Base-by-base conservation (phyloP, 2,329 filamentous ascomycete genomes). In the Orbilia quercus region DNA sequence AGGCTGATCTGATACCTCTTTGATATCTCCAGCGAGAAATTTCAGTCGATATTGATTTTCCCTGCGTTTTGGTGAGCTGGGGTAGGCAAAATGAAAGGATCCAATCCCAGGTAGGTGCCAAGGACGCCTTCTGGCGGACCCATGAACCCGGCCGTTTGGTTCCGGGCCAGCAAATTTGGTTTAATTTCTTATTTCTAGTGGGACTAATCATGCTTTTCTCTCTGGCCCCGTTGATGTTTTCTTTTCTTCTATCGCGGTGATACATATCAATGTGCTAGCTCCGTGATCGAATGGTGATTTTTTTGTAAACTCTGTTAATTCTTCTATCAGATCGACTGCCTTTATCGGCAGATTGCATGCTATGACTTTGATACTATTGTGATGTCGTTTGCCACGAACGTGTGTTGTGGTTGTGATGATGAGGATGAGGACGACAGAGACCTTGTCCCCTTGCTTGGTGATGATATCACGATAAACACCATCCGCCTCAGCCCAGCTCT, bases 81-180 rank as follows among this genome's bases (percentile, higher is more conserved):
- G 60, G 25, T 42, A n/a, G 12, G 42, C 48, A 55, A 64, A 65
- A 60, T 54, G 53, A 60, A 66, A 64, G 58, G 59, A 62, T 60
- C 69, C 63, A 73, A 66, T 51, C 60, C 60, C 28, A 57, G 51
- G 28, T 22, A 9, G 34, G 60, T 28, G 69, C 60, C 67, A 72
- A 72, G 67, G 34, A 53, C 48, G 51, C 44, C 18, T 63, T 45
- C 53, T 59, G 53, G 47, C 45, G 45, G n/a, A 73, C 60, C 69
- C 69, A 73, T 73, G 60, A 66, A 73, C 69, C 69, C 69, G 69
- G 69, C 69, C 60, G 69, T 73, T 73, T 73, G 69, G 69, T 66
- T 66, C 69, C 69, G 60, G 60, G 47, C 69, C 54, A 71, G 47
- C 58, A 66, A 60, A 73, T 59, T 65, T 45, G 69, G 54, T 65